Base-by-base conservation (phyloP, 805 yeast genomes). In the Saturnispora sanitii region DNA sequence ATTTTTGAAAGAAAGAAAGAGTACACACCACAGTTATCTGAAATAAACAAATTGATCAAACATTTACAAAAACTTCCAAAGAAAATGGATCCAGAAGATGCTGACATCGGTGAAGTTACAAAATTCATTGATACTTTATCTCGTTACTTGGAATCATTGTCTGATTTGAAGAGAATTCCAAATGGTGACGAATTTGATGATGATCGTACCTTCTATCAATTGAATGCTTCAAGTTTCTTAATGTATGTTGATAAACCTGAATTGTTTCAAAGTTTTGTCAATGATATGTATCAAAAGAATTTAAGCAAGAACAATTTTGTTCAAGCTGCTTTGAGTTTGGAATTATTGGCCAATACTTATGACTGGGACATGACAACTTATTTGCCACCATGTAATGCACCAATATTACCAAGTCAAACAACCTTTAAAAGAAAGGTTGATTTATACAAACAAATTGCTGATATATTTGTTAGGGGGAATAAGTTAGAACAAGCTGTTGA, bases 301-400 rank as follows among this genome's bases (percentile, higher is more conserved):
- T 44, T 80, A 37, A 51, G 57, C 17, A 80, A 77, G 58, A 65
- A 64, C 19, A 84, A 84, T 54, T 74, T 58, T 53, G 79, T 81
- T 25, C 95, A 86, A 62, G 94, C 94, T 6, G 95, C 90, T 3
- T 68, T 86, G 46, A 75, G 87, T 50, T 67, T 85, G 51, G 87
- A 82, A 55, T 66, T 84, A 43, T 67, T 86, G 49, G 92, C 94
- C 0, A 68, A 79, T 18, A 80, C 90, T 2, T 82, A 77, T 57
- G 64, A 68, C 6, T 86, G 95, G 95, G 73, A 73, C 47, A 76
- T 74, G 39, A 75, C 73, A 42, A 67, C 66, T 23, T 53, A 61
- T 6, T 58, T 83, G 23, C 75, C 83, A 1, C 62, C 77, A 6
- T 70, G 79, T 40, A 58, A 64, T 42, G 73, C 73, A 51, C 94